These are phyloP conservation scores for Yarrowia bubula DNA, from an alignment of 805 yeast species.

Conservation along the genomic window DNA sequence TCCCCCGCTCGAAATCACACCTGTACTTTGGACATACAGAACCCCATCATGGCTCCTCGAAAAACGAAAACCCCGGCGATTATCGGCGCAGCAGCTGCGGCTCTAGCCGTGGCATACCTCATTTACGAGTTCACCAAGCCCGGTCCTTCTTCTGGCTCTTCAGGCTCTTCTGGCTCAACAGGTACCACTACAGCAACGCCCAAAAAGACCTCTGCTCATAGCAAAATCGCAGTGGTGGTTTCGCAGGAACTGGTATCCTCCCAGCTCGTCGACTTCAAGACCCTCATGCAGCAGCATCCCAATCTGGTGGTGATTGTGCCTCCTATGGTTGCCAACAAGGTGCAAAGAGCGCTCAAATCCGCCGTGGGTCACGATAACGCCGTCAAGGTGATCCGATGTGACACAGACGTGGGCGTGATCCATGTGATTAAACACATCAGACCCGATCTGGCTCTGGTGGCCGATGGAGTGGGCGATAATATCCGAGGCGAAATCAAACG, in stretches of 20 bases:
- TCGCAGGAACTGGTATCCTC: constrained; percentile 29
- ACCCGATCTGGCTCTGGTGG: constrained; percentile 38
- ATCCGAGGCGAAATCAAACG: constrained; percentile 25
- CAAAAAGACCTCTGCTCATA: neutral
- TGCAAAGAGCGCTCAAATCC: constrained; percentile 29
- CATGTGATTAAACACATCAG: constrained; percentile 55
- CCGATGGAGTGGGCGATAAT: constrained; percentile 30
- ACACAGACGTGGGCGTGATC: constrained; percentile 50
- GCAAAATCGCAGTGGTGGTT: constrained; percentile 23
- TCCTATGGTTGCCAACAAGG: constrained; percentile 21
- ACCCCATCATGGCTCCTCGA: constrained; percentile 3
- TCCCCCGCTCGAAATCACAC: neutral
- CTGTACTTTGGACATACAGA: neutral
- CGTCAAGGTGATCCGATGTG: constrained; percentile 47
- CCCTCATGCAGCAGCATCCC: constrained; percentile 31
- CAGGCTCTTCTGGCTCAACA: neutral
- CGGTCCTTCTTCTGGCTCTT: neutral
- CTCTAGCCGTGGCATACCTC: neutral
- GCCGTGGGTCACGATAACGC: constrained; percentile 33
- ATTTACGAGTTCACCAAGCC: constrained; percentile 20
- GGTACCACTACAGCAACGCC: neutral
- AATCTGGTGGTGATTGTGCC: constrained; percentile 41
- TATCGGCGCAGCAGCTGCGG: constrained; percentile 9
- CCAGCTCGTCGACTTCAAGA: constrained; percentile 29
- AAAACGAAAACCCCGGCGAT: neutral